These are phyloP conservation scores for Lunularia cruciata DNA, from an alignment of 225 moss, liverwort and hornwort genomes.

Conservation along the genomic window DNA sequence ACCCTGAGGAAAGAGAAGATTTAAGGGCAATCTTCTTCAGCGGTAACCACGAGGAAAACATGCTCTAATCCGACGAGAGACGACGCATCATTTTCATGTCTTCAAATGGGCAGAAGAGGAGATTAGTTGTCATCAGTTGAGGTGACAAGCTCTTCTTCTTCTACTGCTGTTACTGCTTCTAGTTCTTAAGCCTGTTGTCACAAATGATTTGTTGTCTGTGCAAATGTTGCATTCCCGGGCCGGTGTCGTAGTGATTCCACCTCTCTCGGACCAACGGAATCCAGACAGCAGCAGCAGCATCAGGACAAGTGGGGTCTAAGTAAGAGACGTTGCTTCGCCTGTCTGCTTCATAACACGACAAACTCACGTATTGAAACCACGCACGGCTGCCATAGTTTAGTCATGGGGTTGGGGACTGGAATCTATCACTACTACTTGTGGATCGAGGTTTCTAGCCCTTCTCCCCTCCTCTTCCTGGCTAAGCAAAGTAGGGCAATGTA, in stretches of 20 bases:
- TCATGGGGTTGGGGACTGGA: too few relatives aligned
- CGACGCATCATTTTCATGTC: too few relatives aligned
- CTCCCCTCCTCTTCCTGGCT: too few relatives aligned
- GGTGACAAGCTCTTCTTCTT: neutral
- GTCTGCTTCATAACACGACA: neutral
- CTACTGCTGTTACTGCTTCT: neutral
- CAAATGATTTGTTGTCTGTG: too few relatives aligned
- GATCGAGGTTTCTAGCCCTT: too few relatives aligned
- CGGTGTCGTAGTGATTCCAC: too few relatives aligned
- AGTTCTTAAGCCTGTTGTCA: neutral
- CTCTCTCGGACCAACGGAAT: neutral
- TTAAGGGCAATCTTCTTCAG: constrained; percentile 1
- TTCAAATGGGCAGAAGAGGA: constrained; percentile 1
- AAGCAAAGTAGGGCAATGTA: too few relatives aligned
- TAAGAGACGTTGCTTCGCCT: neutral
- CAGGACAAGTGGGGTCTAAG: constrained; percentile 1
- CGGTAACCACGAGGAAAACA: neutral
- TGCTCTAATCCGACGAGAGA: neutral
- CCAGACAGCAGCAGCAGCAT: neutral
- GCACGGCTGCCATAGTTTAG: neutral
- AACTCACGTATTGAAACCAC: neutral
- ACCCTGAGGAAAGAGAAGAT: too few relatives aligned
- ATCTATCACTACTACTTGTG: neutral
- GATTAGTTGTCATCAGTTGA: neutral
- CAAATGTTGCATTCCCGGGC: too few relatives aligned